Evolutionary conservation across 2,329 filamentous ascomycete genomes (phyloP).

Genomic region (Dothistroma septosporum): DNA sequence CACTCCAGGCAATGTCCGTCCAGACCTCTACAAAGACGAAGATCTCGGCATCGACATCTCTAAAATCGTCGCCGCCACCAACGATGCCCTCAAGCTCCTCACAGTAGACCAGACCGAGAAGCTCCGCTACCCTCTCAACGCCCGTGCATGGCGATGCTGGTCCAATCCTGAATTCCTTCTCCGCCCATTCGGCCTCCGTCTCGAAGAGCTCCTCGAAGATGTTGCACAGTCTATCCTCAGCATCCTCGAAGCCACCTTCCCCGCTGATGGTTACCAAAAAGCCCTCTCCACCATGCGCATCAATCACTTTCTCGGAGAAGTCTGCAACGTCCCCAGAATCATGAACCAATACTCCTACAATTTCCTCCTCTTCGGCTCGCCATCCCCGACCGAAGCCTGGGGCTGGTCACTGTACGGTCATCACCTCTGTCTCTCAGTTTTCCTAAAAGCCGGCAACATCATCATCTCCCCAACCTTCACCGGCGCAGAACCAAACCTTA

Average conservation of each 20-base stretch:
- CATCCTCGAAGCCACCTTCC: conserved; percentile 58
- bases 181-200: conserved; percentile 63
- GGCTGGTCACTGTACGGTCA: conserved; percentile 74
- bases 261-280: conserved; percentile 67
- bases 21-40: conserved; percentile 40
- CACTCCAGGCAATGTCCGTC: conserved; percentile 21
- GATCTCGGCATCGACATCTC: conserved; percentile 62
- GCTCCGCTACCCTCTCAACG: conserved; percentile 60
- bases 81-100: conserved; percentile 47
- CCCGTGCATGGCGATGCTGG: conserved; percentile 67
- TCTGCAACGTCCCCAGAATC: conserved; percentile 58
- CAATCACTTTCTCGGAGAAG: conserved; percentile 69
- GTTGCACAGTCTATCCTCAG: conserved; percentile 51
- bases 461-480: conserved; percentile 72
- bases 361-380: conserved; percentile 60
- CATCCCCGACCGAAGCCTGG: conserved; percentile 58
- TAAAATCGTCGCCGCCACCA: conserved; percentile 52
- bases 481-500: conserved; percentile 72
- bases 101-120: conserved; percentile 47
- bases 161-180: conserved; percentile 71
- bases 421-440: conserved; percentile 69
- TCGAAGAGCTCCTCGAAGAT: conserved; percentile 56
- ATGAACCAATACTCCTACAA: conserved; percentile 77
- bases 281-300: conserved; percentile 66
- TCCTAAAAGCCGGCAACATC: conserved; percentile 62